Base-by-base conservation (phyloP, 2,329 filamentous ascomycete genomes). In the Cercospora sp. region DNA sequence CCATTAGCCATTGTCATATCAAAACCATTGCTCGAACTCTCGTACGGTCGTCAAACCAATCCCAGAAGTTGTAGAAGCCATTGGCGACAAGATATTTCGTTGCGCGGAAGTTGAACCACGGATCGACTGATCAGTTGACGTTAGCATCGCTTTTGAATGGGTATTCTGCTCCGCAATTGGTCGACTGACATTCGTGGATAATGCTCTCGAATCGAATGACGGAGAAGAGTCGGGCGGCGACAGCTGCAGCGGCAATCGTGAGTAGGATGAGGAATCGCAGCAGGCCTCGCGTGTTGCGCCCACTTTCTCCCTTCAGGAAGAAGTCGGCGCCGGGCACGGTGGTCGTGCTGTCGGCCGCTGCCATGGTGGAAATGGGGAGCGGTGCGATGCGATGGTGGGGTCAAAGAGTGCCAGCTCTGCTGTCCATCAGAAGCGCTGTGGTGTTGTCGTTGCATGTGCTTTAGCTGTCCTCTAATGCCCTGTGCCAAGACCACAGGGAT, bases 181-280 rank as follows among this genome's bases (percentile, higher is more conserved):
- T 64, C 28, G 48, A 90, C 93, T 82, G 80, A 97, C 95, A 99
- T 86, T 99, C 95, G 86, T 99, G 95, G 78, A 99, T 99, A 78
- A 99, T 99, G 84, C 93, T 97, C 84, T 99, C 95, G 79, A 99
- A 99, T 74, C 95, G 91, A 82, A 99, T 98, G 74, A 99, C 95
- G 77, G 93, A 97, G 87, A 99, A 99, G 74, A 99, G 86, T 82
- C 95, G 92, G 82, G 94, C 97, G 74, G 94, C 89, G 78, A 98
- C 88, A 74, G 94, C 93, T 71, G 95, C 94, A 67, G 88, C 93
- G 73, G 95, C 95, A 81, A 99, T 97, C 78, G 94, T 88, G 78
- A 86, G 87, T 75, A 99, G 89, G 83, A 99, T 99, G 78, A 96
- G 86, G 75, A 97, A 89, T 79, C 94, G 90, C 73, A 99, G 85